Conservation (phyloP, 345 rosid genomes). For the Eucalyptus camaldulensis region DNA sequence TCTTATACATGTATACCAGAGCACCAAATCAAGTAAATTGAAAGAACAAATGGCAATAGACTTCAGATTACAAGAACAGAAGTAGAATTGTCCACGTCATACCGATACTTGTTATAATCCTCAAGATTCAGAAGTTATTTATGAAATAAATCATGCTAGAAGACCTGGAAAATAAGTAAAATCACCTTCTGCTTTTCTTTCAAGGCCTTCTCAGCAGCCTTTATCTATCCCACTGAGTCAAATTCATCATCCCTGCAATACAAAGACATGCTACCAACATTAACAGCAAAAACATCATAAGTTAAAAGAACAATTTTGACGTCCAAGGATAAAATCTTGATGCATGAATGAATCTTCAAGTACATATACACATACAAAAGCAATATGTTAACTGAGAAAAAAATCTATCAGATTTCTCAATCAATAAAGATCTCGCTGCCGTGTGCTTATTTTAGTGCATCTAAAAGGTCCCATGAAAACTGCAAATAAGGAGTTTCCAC, state of each 20-base stretch:
- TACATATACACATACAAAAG: neutral
- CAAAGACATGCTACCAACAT: conserved; percentile 4
- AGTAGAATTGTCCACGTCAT: neutral
- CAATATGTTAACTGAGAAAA: neutral
- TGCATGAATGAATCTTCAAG: neutral
- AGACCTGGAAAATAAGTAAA: neutral
- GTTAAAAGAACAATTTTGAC: neutral
- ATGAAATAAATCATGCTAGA: neutral
- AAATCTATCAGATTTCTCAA: neutral
- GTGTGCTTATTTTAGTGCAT: neutral
- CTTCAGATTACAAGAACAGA: neutral
- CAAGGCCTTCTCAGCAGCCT: conserved; percentile 81
- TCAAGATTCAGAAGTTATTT: neutral
- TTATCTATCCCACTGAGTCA: conserved; percentile 69
- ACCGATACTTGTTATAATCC: neutral
- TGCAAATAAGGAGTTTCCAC: neutral
- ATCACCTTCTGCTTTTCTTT: conserved; percentile 68
- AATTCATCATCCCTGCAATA: conserved; percentile 32
- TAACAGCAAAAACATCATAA: neutral
- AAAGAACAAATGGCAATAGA: neutral
- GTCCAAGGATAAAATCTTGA: neutral
- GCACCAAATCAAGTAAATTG: neutral
- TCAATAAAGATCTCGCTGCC: neutral
- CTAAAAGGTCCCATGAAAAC: neutral
- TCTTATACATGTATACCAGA: neutral